Evolutionary conservation across 805 yeast genomes (phyloP), one percentile per base, ranked within the genome.

Genomic region (Candida succiphila): DNA sequence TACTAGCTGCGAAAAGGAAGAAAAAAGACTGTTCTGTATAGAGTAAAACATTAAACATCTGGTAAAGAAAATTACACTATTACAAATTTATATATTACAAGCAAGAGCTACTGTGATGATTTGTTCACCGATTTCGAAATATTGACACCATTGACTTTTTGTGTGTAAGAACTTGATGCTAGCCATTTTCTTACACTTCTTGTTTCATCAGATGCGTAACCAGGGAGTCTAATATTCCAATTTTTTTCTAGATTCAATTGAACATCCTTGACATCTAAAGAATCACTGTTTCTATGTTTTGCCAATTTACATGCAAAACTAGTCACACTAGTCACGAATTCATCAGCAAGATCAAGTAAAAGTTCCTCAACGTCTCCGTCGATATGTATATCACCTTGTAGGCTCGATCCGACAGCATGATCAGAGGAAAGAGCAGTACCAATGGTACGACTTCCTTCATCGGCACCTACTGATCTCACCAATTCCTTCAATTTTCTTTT

Each of bases 341-440:
- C 97, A 56, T 92, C 99, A 0, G 98, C 96, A 31, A 92, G 61
- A 55, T 92, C 98, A 29, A 92, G 64, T 24, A 92, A 60, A 26
- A 92, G 61, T 45, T 89, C 97, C 55, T 88, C 96, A 14, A 86
- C 95, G 56, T 92, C 96, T 19, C 96, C 97, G 55, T 89, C 98
- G 37, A 92, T 82, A 4, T 71, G 69, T 5, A 94, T 78, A 47
- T 87, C 94, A 14, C 89, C 82, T n/a, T n/a, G n/a, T n/a, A n/a
- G n/a, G n/a, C n/a, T n/a, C n/a, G n/a, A n/a, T n/a, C n/a, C n/a
- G n/a, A n/a, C n/a, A n/a, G n/a, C n/a, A n/a, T n/a, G n/a, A n/a
- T n/a, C n/a, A n/a, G n/a, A n/a, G n/a, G n/a, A n/a, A n/a, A n/a
- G n/a, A n/a, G n/a, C n/a, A n/a, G n/a, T n/a, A n/a, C n/a, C n/a